A percentile compares a stretch with the other conserved stretches of the same genome.
Conservation (phyloP, 257 asterid genomes). For the Capsicum baccatum region DNA sequence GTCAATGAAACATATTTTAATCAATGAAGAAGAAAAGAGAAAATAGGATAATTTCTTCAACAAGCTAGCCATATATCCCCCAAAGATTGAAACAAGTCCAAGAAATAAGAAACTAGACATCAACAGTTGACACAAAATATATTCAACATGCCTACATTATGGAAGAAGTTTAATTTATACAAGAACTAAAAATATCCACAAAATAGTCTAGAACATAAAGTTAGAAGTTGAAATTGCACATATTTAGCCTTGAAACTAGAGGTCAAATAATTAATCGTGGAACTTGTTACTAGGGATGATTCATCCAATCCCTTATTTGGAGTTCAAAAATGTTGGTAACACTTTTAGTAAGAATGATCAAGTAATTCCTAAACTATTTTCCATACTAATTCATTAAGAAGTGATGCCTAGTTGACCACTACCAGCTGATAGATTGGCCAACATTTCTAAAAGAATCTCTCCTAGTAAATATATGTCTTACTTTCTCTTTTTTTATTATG, state of each 20-base stretch:
- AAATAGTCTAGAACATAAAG: slow-evolving; percentile 4
- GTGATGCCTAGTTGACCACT: not conserved
- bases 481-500: not conserved
- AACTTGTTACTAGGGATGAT: not conserved
- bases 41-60: not conserved
- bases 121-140: not conserved
- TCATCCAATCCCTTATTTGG: slow-evolving; percentile 22
- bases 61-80: slow-evolving; percentile 18
- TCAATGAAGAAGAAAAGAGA: slow-evolving; percentile 30
- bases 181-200: slow-evolving; percentile 14
- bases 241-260: not conserved
- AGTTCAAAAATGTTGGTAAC: not conserved
- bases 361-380: not conserved
- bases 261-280: not conserved
- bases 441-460: not conserved
- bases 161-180: slow-evolving; percentile 10
- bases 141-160: slow-evolving; percentile 5
- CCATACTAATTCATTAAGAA: not conserved
- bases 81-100: not conserved
- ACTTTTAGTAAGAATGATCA: slow-evolving; percentile 1
- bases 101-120: slow-evolving; percentile 8
- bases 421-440: not conserved
- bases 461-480: slow-evolving; percentile 4
- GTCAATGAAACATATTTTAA: slow-evolving; percentile 31
- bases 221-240: slow-evolving; percentile 19